Base-by-base conservation (phyloP, 257 asterid species). In the Leonotis leonurus region DNA sequence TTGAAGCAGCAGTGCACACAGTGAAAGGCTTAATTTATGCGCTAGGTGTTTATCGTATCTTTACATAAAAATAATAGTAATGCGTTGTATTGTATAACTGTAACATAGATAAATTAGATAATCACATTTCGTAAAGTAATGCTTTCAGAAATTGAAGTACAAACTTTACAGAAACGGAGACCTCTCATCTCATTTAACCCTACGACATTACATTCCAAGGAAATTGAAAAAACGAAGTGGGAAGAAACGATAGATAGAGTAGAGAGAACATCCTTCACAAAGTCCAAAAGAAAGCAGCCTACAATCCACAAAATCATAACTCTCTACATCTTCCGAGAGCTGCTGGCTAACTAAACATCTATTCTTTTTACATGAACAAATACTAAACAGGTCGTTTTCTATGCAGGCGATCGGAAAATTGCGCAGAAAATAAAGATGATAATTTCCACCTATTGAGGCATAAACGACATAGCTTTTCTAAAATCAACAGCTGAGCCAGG, bases 401-500 rank as follows among this genome's bases (percentile, higher is more conserved):
- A 46, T 35, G n/a, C n/a, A n/a, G n/a, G n/a, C n/a, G n/a, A n/a
- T n/a, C n/a, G n/a, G n/a, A n/a, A n/a, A n/a, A n/a, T n/a, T n/a
- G n/a, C n/a, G n/a, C n/a, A n/a, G 32, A n/a, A 56, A 35, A 64
- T 22, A 14, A 24, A 49, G 62, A 11, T 26, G 14, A 49, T 41
- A 22, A 54, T 61, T 49, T 44, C 70, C 64, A 63, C 73, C 59
- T 81, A 69, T 40, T 66, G 76, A 60, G 93, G 70, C 73, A 70
- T 68, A 57, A 75, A 72, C 17, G 96, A 76, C 81, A 90, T 68
- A 48, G 87, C 76, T 60, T 77, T 66, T 60, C 82, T 70, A 24
- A 87, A 70, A 65, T 85, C 85, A 78, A 81, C 70, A 5, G 92
- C 73, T 0, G 87, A 75, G 27, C 75, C 81, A 0, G 85, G 77